Base-by-base conservation (phyloP, 192 early-diverging fungal species). In the Entomortierella lignicola region DNA sequence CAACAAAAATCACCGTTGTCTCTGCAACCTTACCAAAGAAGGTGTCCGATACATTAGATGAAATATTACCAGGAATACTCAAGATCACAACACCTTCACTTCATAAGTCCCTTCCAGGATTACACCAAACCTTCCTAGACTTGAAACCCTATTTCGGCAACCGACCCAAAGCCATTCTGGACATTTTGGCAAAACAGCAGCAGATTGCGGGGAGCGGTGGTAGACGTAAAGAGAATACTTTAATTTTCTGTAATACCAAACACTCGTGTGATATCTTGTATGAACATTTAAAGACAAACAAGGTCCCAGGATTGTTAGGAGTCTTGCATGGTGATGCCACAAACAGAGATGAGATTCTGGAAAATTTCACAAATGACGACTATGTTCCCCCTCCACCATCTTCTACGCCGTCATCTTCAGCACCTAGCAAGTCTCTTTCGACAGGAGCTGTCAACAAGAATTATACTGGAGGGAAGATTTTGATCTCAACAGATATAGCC, bases 401-500 rank as follows among this genome's bases (percentile, higher is more conserved):
- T 43, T 23, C 51, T n/a, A 20, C 17, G 21, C 25, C 43, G 7
- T 56, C 54, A 1, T 25, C 72, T 0, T 55, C 27, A 17, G 27
- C 55, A 15, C 4, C 41, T 34, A 12, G n/a, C 30, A 11, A 27
- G 4, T 26, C 63, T n/a, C 20, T 1, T 10, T 7, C 32, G 18
- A 56, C 50, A 42, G 54, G 77, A 53, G 54, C 77, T 32, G 66
- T 66, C 15, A 56, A 6, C 47, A 54, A 54, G 18, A 54, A 23
- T 25, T 10, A 54, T 54, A 51, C 0, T 47, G 63, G 75, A 3
- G 74, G 81, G 5, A 85, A 90, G 66, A 86, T 98, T 20, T 63
- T 94, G 63, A 92, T 97, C 39, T 93, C 94, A 60, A 98, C 97
- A 1, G 97, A 98, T 72, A 88, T 97, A 65, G 95, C 92, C 2